Evolutionary conservation across 2,329 filamentous ascomycete species (phyloP).

Genomic region (Cladobotryum mycophilum): DNA sequence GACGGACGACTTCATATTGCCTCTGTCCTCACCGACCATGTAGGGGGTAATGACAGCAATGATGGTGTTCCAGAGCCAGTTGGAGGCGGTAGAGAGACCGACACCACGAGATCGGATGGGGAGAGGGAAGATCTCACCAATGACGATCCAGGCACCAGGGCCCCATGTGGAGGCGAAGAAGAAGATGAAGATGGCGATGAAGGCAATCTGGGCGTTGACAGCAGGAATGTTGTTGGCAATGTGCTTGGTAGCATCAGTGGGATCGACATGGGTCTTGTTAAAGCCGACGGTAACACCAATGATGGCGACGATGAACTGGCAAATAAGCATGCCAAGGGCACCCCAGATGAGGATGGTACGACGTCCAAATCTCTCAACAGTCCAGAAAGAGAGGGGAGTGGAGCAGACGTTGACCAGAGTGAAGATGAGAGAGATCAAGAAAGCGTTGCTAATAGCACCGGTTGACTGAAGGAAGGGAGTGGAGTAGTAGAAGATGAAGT

Average conservation of each 20-base stretch:
- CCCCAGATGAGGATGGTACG: conserved; percentile 74
- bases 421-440: conserved; percentile 79
- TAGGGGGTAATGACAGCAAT: conserved; percentile 66
- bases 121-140: conserved; percentile 86
- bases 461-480: conserved; percentile 78
- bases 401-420: conserved; percentile 83
- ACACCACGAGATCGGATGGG: conserved; percentile 86
- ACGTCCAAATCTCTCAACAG: conserved; percentile 75
- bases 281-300: conserved; percentile 58
- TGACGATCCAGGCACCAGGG: conserved; percentile 72
- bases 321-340: conserved; percentile 74
- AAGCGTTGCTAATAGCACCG: conserved; percentile 68
- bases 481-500: conserved; percentile 88
- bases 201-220: conserved; percentile 68
- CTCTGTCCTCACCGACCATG: conserved; percentile 56
- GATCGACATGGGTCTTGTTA: conserved; percentile 43
- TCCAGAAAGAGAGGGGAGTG: conserved; percentile 82
- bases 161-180: conserved; percentile 90
- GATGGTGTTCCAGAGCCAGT: conserved; percentile 86
- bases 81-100: conserved; percentile 77
- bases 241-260: conserved; percentile 29
- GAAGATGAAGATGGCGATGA: conserved; percentile 90
- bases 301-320: conserved; percentile 82
- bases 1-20: conserved; percentile 62
- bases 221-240: conserved; percentile 50